Conservation (phyloP, 129 eudicot genomes). For the Dittrichia graveolens region DNA sequence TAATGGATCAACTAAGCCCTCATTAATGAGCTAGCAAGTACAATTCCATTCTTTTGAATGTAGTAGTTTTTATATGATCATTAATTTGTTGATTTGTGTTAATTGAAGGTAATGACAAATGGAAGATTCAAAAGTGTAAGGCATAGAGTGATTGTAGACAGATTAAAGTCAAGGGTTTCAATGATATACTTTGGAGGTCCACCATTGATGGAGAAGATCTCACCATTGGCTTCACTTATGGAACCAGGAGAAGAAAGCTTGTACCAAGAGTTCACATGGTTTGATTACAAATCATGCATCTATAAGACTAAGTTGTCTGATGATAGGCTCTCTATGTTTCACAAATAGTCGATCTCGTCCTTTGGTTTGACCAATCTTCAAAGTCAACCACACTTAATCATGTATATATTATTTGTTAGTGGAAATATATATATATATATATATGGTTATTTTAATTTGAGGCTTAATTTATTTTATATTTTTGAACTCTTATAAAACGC, state of each 20-base stretch:
- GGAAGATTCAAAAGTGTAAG: slow-evolving; percentile 70
- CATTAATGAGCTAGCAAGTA: too few species aligned
- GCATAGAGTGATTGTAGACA: slow-evolving; percentile 58
- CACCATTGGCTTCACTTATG: slow-evolving; percentile 54
- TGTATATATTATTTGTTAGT: neutral
- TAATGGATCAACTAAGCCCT: too few species aligned
- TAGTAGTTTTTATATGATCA: neutral
- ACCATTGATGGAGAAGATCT: slow-evolving; percentile 52
- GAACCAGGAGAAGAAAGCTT: slow-evolving; percentile 59
- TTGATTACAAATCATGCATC: slow-evolving; percentile 56
- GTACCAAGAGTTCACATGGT: slow-evolving; percentile 75
- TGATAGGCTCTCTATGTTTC: slow-evolving; percentile 42
- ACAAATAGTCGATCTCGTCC: slow-evolving; percentile 15
- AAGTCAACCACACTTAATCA: slow-evolving; percentile 12
- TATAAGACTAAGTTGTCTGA: slow-evolving; percentile 56
- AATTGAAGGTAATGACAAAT: slow-evolving; percentile 63
- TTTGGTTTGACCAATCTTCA: slow-evolving; percentile 7
- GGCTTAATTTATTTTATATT: too few species aligned
- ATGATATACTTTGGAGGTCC: slow-evolving; percentile 80
- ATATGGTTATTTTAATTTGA: too few species aligned
- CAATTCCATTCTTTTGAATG: too few species aligned
- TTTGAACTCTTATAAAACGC: too few species aligned
- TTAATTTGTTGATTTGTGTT: neutral
- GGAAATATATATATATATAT: too few species aligned
- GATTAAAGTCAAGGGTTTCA: slow-evolving; percentile 51